phyloP scores from a whole-genome alignment of 768 basidiomycete genomes.

The Suillus weaverae region DNA sequence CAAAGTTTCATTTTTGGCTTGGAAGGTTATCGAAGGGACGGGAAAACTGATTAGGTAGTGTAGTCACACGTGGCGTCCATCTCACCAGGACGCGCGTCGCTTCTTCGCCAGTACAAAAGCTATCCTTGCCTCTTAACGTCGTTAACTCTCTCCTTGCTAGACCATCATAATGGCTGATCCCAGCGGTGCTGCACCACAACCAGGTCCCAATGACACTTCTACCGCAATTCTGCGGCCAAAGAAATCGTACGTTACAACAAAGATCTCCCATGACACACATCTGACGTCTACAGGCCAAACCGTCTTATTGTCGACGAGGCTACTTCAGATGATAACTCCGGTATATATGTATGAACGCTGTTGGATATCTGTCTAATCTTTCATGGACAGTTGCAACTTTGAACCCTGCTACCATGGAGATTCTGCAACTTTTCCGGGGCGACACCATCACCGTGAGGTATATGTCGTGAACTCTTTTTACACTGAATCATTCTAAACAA shows the following conservation, averaged over 20 bases:
- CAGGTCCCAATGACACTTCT: constrained; percentile 86
- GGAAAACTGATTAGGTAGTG: constrained; percentile 10
- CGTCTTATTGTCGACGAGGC: constrained; percentile 97
- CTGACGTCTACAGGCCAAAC: constrained; percentile 68
- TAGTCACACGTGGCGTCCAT: constrained; percentile 14
- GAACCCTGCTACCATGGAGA: constrained; percentile 96
- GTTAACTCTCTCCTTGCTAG: constrained; percentile 10
- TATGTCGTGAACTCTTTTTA: constrained; percentile 17
- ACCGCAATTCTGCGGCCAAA: constrained; percentile 96
- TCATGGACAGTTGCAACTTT: constrained; percentile 75
- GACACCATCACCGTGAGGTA: constrained; percentile 95
- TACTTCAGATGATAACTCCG: constrained; percentile 93
- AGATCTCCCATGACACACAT: constrained; percentile 17
- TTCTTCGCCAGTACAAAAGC: constrained; percentile 7
- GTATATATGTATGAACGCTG: constrained; percentile 39
- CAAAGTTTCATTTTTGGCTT: not conserved
- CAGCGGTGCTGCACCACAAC: constrained; percentile 78
- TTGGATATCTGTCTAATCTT: constrained; percentile 18
- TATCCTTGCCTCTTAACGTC: constrained; percentile 11
- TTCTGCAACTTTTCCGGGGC: constrained; percentile 89
- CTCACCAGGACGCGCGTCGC: constrained; percentile 34
- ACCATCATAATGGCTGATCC: constrained; percentile 65
- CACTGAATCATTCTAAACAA: not conserved
- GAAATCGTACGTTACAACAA: constrained; percentile 78
- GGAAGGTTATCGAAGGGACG: constrained; percentile 12